phyloP scores from a whole-genome alignment of 2,329 filamentous ascomycete genomes.

The Pestalotiopsis sp. region DNA sequence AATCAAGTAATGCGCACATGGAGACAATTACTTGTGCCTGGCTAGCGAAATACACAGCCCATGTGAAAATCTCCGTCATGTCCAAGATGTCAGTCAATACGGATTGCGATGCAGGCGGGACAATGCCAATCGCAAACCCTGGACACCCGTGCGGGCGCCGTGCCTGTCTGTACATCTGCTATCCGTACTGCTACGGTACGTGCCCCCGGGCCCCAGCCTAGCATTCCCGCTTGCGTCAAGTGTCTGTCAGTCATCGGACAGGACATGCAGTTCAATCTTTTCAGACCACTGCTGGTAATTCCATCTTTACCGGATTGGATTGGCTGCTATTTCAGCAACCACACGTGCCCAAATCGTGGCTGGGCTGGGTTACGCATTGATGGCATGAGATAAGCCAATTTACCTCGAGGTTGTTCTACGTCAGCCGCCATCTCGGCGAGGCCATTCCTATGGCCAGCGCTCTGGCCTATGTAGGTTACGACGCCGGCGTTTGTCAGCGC shows the following conservation, averaged over 20 bases:
- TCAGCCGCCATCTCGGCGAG: slow-evolving; percentile 14
- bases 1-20: not conserved
- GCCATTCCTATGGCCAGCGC: not conserved
- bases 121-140: not conserved
- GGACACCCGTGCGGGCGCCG: not conserved
- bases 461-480: slow-evolving; percentile 10
- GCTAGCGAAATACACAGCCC: slow-evolving; percentile 8
- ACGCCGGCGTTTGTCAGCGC: slow-evolving; percentile 4
- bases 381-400: slow-evolving; percentile 12
- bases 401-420: not conserved
- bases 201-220: not conserved
- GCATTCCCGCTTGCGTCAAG: too few relatives aligned
- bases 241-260: too few relatives aligned
- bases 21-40: not conserved
- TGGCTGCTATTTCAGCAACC: not conserved
- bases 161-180: not conserved
- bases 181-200: not conserved
- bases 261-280: not conserved
- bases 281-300: not conserved
- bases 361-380: not conserved
- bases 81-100: not conserved
- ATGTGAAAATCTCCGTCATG: slow-evolving; percentile 14
- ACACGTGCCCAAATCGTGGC: not conserved
- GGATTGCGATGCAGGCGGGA: not conserved
- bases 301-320: not conserved